Conservation (phyloP, 345 rosid genomes). For the Rhodomyrtus tomentosa region DNA sequence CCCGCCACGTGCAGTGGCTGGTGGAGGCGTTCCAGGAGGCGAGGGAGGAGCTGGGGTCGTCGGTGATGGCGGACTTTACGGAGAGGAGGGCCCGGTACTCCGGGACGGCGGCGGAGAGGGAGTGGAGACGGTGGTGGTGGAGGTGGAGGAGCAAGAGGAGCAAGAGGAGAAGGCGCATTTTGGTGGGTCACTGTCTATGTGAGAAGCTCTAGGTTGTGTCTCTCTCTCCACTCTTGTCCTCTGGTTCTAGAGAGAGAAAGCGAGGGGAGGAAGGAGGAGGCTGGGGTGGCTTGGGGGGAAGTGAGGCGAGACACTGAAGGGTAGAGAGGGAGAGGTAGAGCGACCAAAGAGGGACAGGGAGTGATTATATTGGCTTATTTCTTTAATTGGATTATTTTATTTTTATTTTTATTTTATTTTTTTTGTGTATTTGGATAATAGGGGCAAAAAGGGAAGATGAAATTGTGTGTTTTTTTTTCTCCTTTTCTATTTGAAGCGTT, state of each 20-base stretch:
- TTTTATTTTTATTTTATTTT: background rate
- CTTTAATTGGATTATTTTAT: background rate
- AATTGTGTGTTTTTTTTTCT: background rate
- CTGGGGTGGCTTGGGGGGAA: too few relatives aligned
- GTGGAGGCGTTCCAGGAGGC: conserved; percentile 53
- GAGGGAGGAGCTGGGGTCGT: conserved; percentile 41
- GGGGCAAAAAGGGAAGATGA: background rate
- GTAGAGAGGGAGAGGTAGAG: background rate
- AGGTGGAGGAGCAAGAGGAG: conserved; percentile 19
- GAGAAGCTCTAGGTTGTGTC: background rate
- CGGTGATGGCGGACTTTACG: conserved; percentile 54
- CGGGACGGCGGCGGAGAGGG: conserved; percentile 26
- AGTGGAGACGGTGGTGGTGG: conserved; percentile 26
- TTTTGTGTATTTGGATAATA: background rate
- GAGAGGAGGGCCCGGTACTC: conserved; percentile 71
- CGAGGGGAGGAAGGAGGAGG: background rate
- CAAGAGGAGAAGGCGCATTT: background rate
- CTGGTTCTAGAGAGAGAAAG: background rate
- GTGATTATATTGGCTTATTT: conserved; percentile 12
- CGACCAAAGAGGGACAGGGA: background rate
- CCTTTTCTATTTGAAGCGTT: background rate
- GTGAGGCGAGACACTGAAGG: background rate
- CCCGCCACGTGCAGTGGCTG: conserved; percentile 49
- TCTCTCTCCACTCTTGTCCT: background rate
- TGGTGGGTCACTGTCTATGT: background rate